These are phyloP conservation scores for Rhodotorula diobovata DNA, from an alignment of 768 basidiomycete genomes.

Conservation along the genomic window DNA sequence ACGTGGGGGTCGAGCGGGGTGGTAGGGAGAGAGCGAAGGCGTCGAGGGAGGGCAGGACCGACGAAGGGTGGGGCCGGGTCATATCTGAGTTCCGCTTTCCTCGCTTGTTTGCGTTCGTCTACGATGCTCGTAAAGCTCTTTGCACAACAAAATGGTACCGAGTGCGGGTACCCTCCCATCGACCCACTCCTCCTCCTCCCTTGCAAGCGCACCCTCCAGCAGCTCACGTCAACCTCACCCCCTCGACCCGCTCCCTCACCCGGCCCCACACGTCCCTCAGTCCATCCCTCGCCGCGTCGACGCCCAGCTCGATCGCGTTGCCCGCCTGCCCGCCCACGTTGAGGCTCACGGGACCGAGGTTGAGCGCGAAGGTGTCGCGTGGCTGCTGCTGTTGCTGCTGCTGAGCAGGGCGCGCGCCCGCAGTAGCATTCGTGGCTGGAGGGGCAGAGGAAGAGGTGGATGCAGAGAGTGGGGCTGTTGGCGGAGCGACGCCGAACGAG, in stretches of 20 bases:
- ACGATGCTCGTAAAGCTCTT: too few species aligned
- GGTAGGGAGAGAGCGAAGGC: too few species aligned
- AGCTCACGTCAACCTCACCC: slow-evolving; percentile 15
- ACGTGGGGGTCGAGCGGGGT: neutral
- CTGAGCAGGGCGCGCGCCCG: too few species aligned
- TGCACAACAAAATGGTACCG: too few species aligned
- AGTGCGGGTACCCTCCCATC: too few species aligned
- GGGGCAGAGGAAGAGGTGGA: neutral
- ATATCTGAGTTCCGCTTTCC: too few species aligned
- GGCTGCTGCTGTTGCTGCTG: neutral
- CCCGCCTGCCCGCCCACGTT: slow-evolving; percentile 43
- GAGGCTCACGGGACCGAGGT: slow-evolving; percentile 29
- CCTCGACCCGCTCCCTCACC: slow-evolving; percentile 70
- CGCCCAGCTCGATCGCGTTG: slow-evolving; percentile 45
- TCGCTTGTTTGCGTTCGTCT: too few species aligned
- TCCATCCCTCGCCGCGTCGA: slow-evolving; percentile 84
- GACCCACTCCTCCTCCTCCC: neutral
- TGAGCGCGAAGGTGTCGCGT: slow-evolving; percentile 17
- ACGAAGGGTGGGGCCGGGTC: neutral
- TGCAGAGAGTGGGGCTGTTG: neutral
- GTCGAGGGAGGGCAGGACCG: neutral
- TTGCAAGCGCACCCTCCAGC: neutral
- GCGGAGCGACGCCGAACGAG: slow-evolving; percentile 55
- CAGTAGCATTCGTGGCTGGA: too few species aligned
- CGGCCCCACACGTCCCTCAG: slow-evolving; percentile 80